Evolutionary conservation across 805 yeast species (phyloP).

Genomic region (Wickerhamiella sorbophila): DNA sequence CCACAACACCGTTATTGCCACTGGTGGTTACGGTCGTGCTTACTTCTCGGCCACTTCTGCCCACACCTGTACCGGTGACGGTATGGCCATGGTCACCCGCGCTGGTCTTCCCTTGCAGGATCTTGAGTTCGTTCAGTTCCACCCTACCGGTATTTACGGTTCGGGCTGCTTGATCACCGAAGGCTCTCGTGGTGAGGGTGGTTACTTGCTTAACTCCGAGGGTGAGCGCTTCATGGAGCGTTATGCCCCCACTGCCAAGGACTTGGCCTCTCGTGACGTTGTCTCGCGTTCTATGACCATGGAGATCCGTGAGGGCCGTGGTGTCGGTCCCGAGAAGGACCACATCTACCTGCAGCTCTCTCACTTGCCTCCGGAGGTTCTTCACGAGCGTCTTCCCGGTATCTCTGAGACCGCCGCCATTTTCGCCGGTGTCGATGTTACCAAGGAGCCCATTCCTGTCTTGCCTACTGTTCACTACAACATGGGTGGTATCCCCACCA

Average conservation of each 20-base stretch:
- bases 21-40: constrained; percentile 98
- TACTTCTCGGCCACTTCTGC: constrained; percentile 98
- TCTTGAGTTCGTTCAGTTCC: constrained; percentile 96
- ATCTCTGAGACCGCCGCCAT: constrained; percentile 96
- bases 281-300: constrained; percentile 96
- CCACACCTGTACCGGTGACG: constrained; percentile 99
- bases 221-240: constrained; percentile 99
- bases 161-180: constrained; percentile 98
- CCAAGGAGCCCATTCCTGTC: constrained; percentile 97
- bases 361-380: constrained; percentile 82
- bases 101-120: constrained; percentile 98
- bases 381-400: constrained; percentile 96
- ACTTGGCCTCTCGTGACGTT: constrained; percentile 95
- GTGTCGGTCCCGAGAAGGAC: constrained; percentile 93
- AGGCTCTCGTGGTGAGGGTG: constrained; percentile 99
- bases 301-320: constrained; percentile 98
- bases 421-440: constrained; percentile 98
- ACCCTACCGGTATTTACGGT: constrained; percentile 98
- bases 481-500: constrained; percentile 99
- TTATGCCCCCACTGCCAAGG: constrained; percentile 97
- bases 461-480: constrained; percentile 97
- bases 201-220: constrained; percentile 85
- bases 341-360: constrained; percentile 90
- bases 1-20: constrained; percentile 90
- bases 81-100: constrained; percentile 94